Percentiles rank a stretch among this genome's conserved stretches.
Conservation (phyloP, 2,329 filamentous ascomycete species). For the Diaporthe vaccinii region DNA sequence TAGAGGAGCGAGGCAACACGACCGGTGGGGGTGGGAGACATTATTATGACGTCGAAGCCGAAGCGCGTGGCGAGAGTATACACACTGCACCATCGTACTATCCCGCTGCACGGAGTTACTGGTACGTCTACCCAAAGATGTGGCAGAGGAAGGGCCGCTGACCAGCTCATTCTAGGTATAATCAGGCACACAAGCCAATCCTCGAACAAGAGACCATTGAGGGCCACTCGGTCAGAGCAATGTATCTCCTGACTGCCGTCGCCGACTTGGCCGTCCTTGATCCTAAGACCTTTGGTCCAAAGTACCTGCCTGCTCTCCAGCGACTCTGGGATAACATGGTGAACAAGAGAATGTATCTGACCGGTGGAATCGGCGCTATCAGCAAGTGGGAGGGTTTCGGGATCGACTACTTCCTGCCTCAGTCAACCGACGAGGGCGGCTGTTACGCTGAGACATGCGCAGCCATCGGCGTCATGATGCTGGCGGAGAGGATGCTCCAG, state of each 20-base stretch:
- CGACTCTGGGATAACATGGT: slow-evolving; percentile 72
- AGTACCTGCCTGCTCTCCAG: slow-evolving; percentile 54
- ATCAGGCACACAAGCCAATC: slow-evolving; percentile 69
- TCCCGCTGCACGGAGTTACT: slow-evolving; percentile 54
- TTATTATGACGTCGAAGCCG: slow-evolving; percentile 67
- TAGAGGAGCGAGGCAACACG: slow-evolving; percentile 69
- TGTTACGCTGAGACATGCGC: slow-evolving; percentile 74
- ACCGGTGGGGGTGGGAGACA: slow-evolving; percentile 61
- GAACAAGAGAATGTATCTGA: slow-evolving; percentile 72
- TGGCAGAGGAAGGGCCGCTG: neutral
- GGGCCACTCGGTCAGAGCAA: slow-evolving; percentile 70
- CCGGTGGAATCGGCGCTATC: slow-evolving; percentile 71
- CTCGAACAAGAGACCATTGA: slow-evolving; percentile 66
- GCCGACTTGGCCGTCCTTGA: slow-evolving; percentile 65
- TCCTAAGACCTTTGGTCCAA: slow-evolving; percentile 20
- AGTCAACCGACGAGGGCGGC: slow-evolving; percentile 70
- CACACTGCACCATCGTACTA: slow-evolving; percentile 62
- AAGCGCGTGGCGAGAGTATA: slow-evolving; percentile 61
- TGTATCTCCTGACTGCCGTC: slow-evolving; percentile 71
- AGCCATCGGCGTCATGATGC: slow-evolving; percentile 71
- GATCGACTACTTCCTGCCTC: slow-evolving; percentile 69
- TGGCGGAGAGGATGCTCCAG: slow-evolving; percentile 68
- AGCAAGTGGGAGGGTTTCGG: slow-evolving; percentile 73
- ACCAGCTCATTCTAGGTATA: slow-evolving; percentile 48
- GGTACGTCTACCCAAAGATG: slow-evolving; percentile 49